A percentile compares a stretch with the other conserved stretches of the same genome.
These are phyloP conservation scores for Dioszegia aurantiaca DNA, from an alignment of 768 basidiomycete species.

Conservation along the genomic window DNA sequence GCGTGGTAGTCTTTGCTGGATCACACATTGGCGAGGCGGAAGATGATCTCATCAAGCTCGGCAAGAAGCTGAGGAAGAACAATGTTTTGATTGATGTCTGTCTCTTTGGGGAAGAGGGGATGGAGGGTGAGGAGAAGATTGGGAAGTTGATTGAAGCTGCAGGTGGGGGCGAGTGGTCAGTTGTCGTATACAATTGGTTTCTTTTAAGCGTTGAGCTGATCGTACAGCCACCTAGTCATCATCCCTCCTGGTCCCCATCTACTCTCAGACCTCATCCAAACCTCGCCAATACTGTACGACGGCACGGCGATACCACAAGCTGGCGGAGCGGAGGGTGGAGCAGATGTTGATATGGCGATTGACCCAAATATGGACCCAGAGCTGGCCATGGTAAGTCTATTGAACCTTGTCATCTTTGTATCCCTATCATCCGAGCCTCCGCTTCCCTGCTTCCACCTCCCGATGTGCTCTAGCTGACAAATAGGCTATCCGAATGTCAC, in stretches of 20 bases:
- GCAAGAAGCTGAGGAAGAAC: slow-evolving; percentile 98
- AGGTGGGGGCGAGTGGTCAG: slow-evolving; percentile 45
- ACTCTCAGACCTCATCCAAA: slow-evolving; percentile 75
- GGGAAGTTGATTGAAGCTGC: slow-evolving; percentile 78
- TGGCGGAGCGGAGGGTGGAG: slow-evolving; percentile 49
- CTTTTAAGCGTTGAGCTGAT: background rate
- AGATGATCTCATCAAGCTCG: slow-evolving; percentile 76
- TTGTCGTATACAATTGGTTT: background rate
- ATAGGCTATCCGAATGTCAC: slow-evolving; percentile 92
- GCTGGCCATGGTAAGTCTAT: slow-evolving; percentile 86
- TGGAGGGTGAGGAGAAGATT: slow-evolving; percentile 66
- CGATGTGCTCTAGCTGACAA: background rate
- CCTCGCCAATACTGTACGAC: slow-evolving; percentile 79
- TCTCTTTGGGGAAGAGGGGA: slow-evolving; percentile 72
- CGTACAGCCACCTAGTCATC: slow-evolving; percentile 69
- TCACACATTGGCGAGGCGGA: slow-evolving; percentile 80
- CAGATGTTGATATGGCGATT: slow-evolving; percentile 57
- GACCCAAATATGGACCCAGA: slow-evolving; percentile 96
- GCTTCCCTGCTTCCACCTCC: background rate
- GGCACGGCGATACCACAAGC: slow-evolving; percentile 56
- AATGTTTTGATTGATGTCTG: slow-evolving; percentile 93
- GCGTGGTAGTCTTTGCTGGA: slow-evolving; percentile 89
- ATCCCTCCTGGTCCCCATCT: slow-evolving; percentile 72
- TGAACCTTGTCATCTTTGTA: background rate
- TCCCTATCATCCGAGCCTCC: background rate